Evolutionary conservation across 306 rosid species (phyloP).

Genomic region (Prunus persica): Prunus_persica_NCBIv2 NC_034009.1:31705001-31705500

Average conservation of each 20-base stretch:
- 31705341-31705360: constrained; percentile 87
- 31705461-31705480: not conserved
- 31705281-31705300: constrained; percentile 71
- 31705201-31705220: constrained; percentile 70
- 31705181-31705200: constrained; percentile 83
- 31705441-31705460: constrained; percentile 64
- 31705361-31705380: constrained; percentile 94
- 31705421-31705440: constrained; percentile 69
- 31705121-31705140: constrained; percentile 59
- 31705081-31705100: constrained; percentile 84
- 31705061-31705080: constrained; percentile 88
- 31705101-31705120: constrained; percentile 36
- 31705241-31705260: constrained; percentile 78
- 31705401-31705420: constrained; percentile 76
- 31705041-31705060: constrained; percentile 65
- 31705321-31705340: constrained; percentile 71
- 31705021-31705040: constrained; percentile 68
- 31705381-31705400: constrained; percentile 88
- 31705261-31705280: constrained; percentile 80
- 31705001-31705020: constrained; percentile 58
- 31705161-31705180: constrained; percentile 91
- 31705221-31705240: constrained; percentile 95
- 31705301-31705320: constrained; percentile 94
- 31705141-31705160: constrained; percentile 69
- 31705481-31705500: not conserved